phyloP scores from a whole-genome alignment of 2,329 filamentous ascomycete genomes.

The Alternaria triticimaculans region DNA sequence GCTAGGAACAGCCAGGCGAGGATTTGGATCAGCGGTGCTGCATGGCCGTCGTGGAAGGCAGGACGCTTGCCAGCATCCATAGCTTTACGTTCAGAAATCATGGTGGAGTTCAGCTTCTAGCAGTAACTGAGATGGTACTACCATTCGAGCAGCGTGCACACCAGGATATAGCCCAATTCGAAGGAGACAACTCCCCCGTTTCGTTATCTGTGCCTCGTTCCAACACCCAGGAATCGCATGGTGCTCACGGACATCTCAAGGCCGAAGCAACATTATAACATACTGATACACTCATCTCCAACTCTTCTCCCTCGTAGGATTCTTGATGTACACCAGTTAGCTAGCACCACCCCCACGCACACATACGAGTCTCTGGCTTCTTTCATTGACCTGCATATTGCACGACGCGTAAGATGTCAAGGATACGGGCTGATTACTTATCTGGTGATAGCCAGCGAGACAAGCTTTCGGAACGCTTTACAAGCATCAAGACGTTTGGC shows the following conservation, averaged over 20 bases:
- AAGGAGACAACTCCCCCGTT: background rate
- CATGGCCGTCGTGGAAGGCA: slow-evolving; percentile 1
- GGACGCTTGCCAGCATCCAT: slow-evolving; percentile 1
- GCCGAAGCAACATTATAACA: too few relatives aligned
- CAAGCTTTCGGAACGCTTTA: too few relatives aligned
- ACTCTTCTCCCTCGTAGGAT: background rate
- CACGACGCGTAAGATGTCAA: background rate
- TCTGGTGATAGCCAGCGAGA: background rate
- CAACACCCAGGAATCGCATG: background rate
- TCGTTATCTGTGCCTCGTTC: slow-evolving; percentile 1
- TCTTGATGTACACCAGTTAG: background rate
- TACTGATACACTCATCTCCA: background rate
- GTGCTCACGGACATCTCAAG: background rate
- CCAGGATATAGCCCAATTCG: background rate
- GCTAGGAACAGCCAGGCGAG: slow-evolving; percentile 12
- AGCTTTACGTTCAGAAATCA: background rate
- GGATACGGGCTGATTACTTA: background rate
- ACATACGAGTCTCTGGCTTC: background rate
- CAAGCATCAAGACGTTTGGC: too few relatives aligned
- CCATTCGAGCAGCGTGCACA: background rate
- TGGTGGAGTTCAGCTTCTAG: background rate
- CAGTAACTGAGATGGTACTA: too few relatives aligned
- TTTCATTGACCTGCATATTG: background rate
- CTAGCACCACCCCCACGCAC: background rate
- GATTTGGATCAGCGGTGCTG: slow-evolving; percentile 10